Evolutionary conservation across 1,284 basidiomycete genomes (phyloP).

Genomic region (Chalciporus sp.): DNA sequence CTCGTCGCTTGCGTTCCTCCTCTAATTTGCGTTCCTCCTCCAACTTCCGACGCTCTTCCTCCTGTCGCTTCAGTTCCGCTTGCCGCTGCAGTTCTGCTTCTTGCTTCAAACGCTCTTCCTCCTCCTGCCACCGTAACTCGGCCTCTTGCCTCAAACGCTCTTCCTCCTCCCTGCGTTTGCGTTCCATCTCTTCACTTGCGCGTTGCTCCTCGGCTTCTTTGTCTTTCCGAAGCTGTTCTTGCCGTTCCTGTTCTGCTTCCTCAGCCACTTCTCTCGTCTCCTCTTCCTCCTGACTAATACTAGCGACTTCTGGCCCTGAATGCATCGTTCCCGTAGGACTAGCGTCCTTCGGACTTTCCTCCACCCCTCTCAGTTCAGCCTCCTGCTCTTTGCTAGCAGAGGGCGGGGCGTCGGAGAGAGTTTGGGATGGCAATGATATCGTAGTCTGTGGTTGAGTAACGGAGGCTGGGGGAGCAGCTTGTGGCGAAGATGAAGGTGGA

Average conservation of each 20-base stretch:
- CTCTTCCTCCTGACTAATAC: constrained; percentile 1
- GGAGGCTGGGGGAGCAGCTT: not conserved
- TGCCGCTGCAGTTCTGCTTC: constrained; percentile 9
- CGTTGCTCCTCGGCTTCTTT: constrained; percentile 8
- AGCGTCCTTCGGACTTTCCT: constrained; percentile 1
- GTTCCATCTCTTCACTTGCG: constrained; percentile 3
- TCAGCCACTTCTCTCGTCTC: not conserved
- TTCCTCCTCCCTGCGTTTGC: constrained; percentile 7
- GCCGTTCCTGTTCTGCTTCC: constrained; percentile 3
- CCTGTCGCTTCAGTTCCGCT: constrained; percentile 16
- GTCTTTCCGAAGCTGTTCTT: not conserved
- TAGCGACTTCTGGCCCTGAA: not conserved
- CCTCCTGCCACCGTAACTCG: constrained; percentile 15
- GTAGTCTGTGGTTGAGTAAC: not conserved
- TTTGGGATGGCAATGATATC: not conserved
- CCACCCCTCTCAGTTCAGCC: not conserved
- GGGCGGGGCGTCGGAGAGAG: not conserved
- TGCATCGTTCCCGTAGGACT: not conserved
- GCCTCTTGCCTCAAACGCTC: constrained; percentile 12
- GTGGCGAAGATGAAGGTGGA: constrained; percentile 1
- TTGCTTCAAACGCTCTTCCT: constrained; percentile 21
- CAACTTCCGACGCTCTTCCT: constrained; percentile 17
- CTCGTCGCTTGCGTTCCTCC: constrained; percentile 13
- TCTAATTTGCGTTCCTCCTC: constrained; percentile 13
- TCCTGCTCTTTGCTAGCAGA: not conserved